Conservation (phyloP, 495 filamentous ascomycete species). For the Letharia lupina region DNA sequence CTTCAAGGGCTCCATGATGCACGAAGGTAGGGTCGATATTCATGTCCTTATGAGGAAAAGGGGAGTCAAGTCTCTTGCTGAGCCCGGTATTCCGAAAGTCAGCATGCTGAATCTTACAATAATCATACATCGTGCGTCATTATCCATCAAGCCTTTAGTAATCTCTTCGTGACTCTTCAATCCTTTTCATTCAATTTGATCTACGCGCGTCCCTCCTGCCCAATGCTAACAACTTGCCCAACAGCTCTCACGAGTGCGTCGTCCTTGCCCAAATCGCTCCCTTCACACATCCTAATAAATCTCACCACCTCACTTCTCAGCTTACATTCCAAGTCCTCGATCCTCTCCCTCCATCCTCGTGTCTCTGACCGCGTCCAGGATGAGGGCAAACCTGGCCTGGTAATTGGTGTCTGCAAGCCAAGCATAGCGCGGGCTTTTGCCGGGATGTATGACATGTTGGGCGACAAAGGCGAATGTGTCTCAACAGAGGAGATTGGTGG, state of each 20-base stretch:
- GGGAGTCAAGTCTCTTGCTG: background rate
- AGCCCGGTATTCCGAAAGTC: background rate
- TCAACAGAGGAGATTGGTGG: background rate
- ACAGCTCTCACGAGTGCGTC: conserved; percentile 14
- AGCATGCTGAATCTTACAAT: background rate
- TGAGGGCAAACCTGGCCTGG: conserved; percentile 11
- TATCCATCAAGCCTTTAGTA: background rate
- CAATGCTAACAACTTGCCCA: conserved; percentile 8
- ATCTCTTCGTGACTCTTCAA: background rate
- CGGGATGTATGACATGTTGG: conserved; percentile 6
- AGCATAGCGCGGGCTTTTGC: conserved; percentile 16
- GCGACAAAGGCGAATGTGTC: background rate
- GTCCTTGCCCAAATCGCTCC: background rate
- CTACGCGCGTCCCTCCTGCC: conserved; percentile 3
- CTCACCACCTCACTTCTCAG: conserved; percentile 12
- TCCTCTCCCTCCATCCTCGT: conserved; percentile 10
- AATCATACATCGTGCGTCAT: background rate
- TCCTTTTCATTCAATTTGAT: background rate
- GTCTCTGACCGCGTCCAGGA: conserved; percentile 4
- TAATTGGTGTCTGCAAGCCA: background rate
- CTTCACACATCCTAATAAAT: conserved; percentile 7
- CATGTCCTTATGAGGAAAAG: background rate
- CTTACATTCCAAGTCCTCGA: conserved; percentile 6
- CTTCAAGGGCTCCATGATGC: too few relatives aligned
- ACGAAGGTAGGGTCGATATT: background rate